Evolutionary conservation across 2,329 filamentous ascomycete genomes (phyloP), one percentile per base, ranked within the genome.

Genomic region (Clonostachys byssicola): DNA sequence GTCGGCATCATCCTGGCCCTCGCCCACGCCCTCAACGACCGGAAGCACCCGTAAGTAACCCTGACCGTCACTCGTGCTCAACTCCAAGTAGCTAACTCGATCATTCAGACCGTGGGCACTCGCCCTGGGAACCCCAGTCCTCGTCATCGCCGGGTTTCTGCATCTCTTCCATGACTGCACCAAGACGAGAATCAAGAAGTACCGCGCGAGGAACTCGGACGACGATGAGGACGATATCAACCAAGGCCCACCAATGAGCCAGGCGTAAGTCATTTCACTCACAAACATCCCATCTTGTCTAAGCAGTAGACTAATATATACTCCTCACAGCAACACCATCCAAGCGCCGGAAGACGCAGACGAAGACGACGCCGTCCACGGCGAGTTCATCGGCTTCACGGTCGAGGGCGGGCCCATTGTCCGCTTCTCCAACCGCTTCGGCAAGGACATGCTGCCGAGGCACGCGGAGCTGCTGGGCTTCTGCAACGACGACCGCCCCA

Each of bases 41-140:
- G 72, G 43, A 69, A 71, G 49, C 73, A 78, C n/a, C 79, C 79
- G 65, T 78, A 54, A 64, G 75, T 66, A 5, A 10, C 14, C 6
- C 20, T 30, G 7, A 23, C 42, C 6, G 8, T 23, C 20, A 14
- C 16, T 30, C 10, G 23, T 40, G 38, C 18, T 16, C 14, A 5
- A 2, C 17, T 10, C 35, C 14, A 12, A 14, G 14, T 6, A n/a
- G n/a, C 12, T 40, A 10, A 4, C 5, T 18, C 43, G 12, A 47
- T 56, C 34, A 49, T 40, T 18, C 38, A 74, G 71, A 14, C 74
- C 74, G 1, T 83, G 79, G 79, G 78, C 75, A 3, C 71, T 83
- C 7, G 80, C 79, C 12, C 59, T 83, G 12, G 80, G 80, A 7
- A 83, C 80, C 0, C 80, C 80, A 0, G 77, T 83, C 3, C 67